Evolutionary conservation across 176 grass and related monocot species (phyloP).

Genomic region (Canna indica): DNA sequence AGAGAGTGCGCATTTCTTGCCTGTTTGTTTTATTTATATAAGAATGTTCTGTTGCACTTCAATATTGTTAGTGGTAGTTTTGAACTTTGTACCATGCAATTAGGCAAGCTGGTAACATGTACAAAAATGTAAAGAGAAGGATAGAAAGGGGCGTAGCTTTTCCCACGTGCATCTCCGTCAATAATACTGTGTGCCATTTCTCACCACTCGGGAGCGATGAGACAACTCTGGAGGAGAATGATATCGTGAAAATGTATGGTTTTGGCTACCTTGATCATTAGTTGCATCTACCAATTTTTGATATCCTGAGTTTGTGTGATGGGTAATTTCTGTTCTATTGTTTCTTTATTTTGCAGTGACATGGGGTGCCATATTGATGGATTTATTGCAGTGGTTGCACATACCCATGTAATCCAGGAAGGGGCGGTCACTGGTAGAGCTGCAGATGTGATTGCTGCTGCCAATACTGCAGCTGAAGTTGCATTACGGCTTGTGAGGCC

Average conservation of each 20-base stretch:
- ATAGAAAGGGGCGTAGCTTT: conserved; percentile 95
- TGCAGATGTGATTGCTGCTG: conserved; percentile 86
- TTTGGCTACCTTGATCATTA: not conserved
- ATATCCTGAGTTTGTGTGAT: too few relatives aligned
- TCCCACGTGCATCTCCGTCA: conserved; percentile 84
- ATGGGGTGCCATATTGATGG: conserved; percentile 99
- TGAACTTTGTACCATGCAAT: not conserved
- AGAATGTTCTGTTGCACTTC: too few relatives aligned
- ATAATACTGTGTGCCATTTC: conserved; percentile 88
- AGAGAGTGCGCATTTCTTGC: conserved; percentile 49
- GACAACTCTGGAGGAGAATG: conserved; percentile 65
- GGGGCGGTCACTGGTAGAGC: conserved; percentile 68
- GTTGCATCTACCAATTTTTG: not conserved
- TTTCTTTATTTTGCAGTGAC: conserved; percentile 47
- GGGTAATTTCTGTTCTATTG: not conserved
- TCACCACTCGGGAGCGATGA: conserved; percentile 83
- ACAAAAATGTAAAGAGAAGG: conserved; percentile 95
- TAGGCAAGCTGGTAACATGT: conserved; percentile 85
- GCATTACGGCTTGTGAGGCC: conserved; percentile 90
- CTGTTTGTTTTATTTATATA: not conserved
- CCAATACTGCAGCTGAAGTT: conserved; percentile 89
- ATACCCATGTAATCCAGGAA: conserved; percentile 67
- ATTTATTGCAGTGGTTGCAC: conserved; percentile 93
- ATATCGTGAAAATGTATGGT: conserved; percentile 97
- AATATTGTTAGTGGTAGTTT: too few relatives aligned